Percentiles rank a stretch among this genome's conserved stretches.
Conservation (phyloP, 2,329 filamentous ascomycete species). For the Colletotrichum neosansevieriae region DNA sequence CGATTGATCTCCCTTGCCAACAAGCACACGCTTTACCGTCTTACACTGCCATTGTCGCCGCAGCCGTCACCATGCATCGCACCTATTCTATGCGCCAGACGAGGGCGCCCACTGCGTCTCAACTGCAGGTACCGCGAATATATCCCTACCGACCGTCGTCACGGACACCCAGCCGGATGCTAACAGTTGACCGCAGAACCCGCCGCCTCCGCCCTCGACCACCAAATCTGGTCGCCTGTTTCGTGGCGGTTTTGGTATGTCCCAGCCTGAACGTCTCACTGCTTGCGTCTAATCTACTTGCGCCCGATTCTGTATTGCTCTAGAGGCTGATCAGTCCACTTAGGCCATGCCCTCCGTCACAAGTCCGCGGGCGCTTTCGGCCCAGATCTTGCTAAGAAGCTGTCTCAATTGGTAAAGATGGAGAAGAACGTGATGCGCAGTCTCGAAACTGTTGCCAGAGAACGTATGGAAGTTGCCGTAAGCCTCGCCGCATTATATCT, state of each 20-base stretch:
- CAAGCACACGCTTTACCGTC: not conserved
- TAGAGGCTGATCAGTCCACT: conserved; percentile 40
- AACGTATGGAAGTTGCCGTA: conserved; percentile 99
- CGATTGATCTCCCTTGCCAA: not conserved
- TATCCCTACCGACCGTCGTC: not conserved
- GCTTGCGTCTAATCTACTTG: not conserved
- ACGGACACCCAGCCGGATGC: conserved; percentile 21
- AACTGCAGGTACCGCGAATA: conserved; percentile 64
- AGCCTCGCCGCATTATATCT: conserved; percentile 51
- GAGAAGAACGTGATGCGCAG: conserved; percentile 99
- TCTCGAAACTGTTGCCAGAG: conserved; percentile 92
- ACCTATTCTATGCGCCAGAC: conserved; percentile 99
- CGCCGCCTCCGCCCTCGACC: conserved; percentile 88
- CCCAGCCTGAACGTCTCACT: conserved; percentile 17
- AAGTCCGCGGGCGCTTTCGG: conserved; percentile 82
- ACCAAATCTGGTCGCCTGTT: conserved; percentile 94
- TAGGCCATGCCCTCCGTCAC: conserved; percentile 77
- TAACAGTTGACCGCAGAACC: conserved; percentile 73
- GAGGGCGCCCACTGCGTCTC: conserved; percentile 93
- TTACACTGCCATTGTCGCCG: not conserved
- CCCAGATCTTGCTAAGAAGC: conserved; percentile 95
- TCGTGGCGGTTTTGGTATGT: conserved; percentile 85
- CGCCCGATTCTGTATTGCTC: not conserved
- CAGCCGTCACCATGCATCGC: conserved; percentile 81
- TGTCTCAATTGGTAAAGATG: conserved; percentile 99